Base-by-base conservation (phyloP, 2,329 filamentous ascomycete genomes). In the Colletotrichum endophyticum region DNA sequence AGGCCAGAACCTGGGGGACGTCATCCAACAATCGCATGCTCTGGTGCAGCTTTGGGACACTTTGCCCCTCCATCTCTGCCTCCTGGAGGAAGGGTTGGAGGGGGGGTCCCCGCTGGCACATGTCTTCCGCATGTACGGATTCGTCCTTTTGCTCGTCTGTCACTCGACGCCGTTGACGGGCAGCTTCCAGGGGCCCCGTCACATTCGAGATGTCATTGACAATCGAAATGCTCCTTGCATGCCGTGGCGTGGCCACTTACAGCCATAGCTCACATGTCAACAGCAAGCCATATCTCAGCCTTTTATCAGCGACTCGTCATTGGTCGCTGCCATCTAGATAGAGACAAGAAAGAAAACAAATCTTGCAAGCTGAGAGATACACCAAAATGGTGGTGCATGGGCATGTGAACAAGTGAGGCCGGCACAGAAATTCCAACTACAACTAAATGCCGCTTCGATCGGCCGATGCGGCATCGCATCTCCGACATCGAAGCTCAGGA, bases 11-110 rank as follows among this genome's bases (percentile, higher is more conserved):
- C 63, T 63, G 69, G 70, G 49, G 70, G 64, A 69, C 73, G 70
- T 69, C 73, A 76, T 70, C 44, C 73, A 76, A 73, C 57, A 66
- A 73, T 70, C 53, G 64, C 74, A 76, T 73, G 49, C 56, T 59
- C 16, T 36, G 39, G 57, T 36, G 70, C 34, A 49, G 59, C 36
- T 71, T 72, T 71, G 62, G 68, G 49, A 57, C 27, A 28, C 15
- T 34, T 71, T 22, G 22, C 34, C 59, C 66, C 62, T 34, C 25
- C 36, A 32, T 59, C 27, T 59, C 25, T 59, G 22, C 6, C 27
- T 59, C 56, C 56, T 59, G 27, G 25, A 30, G 44, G 19, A 44
- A 44, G 19, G 44, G 44, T 22, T 49, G n/a, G 44, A 49, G 44
- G 44, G 44, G 44, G 22, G 44, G 68, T 25, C 63, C 71, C 70